phyloP scores from a whole-genome alignment of 2,329 filamentous ascomycete genomes.

The Colletotrichum theobromicola region DNA sequence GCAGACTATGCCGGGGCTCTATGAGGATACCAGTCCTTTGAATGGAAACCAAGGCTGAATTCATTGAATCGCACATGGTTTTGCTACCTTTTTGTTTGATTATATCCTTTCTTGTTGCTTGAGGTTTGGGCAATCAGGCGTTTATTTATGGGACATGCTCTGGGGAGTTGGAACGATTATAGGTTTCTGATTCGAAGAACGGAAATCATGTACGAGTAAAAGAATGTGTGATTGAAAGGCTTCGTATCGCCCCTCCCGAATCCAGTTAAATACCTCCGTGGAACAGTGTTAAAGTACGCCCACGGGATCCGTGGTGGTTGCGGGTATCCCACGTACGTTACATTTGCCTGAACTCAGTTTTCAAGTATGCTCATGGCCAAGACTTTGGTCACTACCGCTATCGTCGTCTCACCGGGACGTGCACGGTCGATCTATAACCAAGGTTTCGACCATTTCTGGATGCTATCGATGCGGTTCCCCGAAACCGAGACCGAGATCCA shows the following conservation, averaged over 20 bases:
- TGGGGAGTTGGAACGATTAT: background rate
- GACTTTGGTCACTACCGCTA: background rate
- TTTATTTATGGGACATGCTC: background rate
- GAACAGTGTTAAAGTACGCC: background rate
- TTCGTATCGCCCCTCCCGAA: background rate
- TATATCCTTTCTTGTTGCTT: rapidly evolving
- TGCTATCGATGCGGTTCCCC: background rate
- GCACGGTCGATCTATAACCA: background rate
- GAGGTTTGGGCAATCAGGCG: background rate
- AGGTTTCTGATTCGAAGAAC: background rate
- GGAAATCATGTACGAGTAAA: background rate
- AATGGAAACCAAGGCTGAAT: background rate
- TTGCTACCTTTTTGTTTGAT: background rate
- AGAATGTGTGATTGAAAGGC: background rate
- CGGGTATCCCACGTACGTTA: background rate
- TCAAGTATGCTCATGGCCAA: background rate
- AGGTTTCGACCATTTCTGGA: background rate
- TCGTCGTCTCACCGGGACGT: background rate
- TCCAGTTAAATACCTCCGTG: background rate
- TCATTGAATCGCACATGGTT: rapidly evolving
- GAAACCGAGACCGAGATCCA: background rate
- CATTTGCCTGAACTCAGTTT: background rate
- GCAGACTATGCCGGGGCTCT: background rate
- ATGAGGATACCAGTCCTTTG: background rate
- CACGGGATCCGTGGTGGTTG: background rate